Base-by-base conservation (phyloP, 371 early-diverging fungal species). In the Parasitella parasitica region DNA sequence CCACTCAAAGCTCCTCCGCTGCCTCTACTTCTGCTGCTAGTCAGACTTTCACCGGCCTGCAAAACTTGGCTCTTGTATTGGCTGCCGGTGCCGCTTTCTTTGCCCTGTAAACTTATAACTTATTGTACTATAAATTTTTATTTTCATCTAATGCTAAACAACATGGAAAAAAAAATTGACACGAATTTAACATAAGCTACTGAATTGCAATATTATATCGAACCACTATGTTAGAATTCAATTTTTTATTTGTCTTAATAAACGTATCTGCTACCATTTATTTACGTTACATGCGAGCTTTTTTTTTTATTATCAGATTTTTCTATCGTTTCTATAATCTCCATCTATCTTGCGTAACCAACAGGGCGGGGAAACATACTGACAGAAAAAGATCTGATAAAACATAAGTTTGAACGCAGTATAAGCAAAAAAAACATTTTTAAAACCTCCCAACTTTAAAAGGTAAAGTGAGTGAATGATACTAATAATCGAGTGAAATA, bases 51-150 rank as follows among this genome's bases (percentile, higher is more conserved):
- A 20, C 49, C 36, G 41, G 30, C 7, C 13, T 52, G 6, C 26
- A 52, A 39, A 35, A 22, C 7, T 38, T 26, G 26, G 59, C 43
- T 37, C n/a, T 60, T 37, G 50, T 57, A 22, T 34, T 66, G 35
- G 38, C 48, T 34, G 61, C 57, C 7, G 51, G 60, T 34, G 61
- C 54, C 18, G 56, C 51, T 60, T 66, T 59, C 39, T 48, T 66
- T 28, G 51, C 56, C 26, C 51, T 66, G 35, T 62, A 55, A 62
- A 26, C 13, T 48, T 48, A 35, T 24, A 46, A 20, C 24, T 24
- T 24, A 46, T 46, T 46, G 46, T 46, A 46, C 18, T 24, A 46
- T 46, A 46, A 46, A 20, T 24, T 12, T 22, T 24, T 18, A 11
- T 24, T 46, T 12, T 24, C 24, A 24, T 46, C 20, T 46, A 46